A percentile compares a stretch with the other conserved stretches of the same genome.
Conservation (phyloP, 1,284 basidiomycete genomes). For the Apiotrichum domesticum region DNA sequence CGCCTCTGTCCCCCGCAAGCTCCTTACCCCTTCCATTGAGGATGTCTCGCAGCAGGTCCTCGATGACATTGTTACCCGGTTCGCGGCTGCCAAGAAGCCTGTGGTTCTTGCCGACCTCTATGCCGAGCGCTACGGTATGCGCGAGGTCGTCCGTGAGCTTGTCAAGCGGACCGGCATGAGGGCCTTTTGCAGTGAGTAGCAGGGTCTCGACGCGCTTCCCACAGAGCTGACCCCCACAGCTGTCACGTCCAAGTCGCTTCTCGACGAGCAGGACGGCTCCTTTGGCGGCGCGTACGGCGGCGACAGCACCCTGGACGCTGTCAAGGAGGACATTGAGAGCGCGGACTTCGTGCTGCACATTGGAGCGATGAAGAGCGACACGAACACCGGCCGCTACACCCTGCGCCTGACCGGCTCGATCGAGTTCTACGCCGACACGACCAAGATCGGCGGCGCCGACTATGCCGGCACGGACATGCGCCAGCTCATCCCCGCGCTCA, state of each 20-base stretch:
- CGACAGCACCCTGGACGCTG: slow-evolving; percentile 62
- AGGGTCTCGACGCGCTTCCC: not conserved
- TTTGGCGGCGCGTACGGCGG: slow-evolving; percentile 87
- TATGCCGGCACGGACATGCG: slow-evolving; percentile 50
- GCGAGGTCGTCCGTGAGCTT: slow-evolving; percentile 63
- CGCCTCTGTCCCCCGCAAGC: slow-evolving; percentile 53
- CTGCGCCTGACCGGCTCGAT: slow-evolving; percentile 47
- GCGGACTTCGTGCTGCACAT: slow-evolving; percentile 79
- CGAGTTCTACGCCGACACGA: slow-evolving; percentile 77
- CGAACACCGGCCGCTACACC: slow-evolving; percentile 61
- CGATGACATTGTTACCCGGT: slow-evolving; percentile 61
- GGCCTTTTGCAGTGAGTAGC: slow-evolving; percentile 55
- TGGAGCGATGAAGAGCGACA: slow-evolving; percentile 77
- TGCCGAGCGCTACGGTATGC: slow-evolving; percentile 69
- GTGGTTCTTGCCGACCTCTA: slow-evolving; percentile 85
- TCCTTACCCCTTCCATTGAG: slow-evolving; percentile 2
- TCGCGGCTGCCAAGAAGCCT: slow-evolving; percentile 62
- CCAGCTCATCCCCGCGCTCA: slow-evolving; percentile 46
- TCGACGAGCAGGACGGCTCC: slow-evolving; percentile 71
- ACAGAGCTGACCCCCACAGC: too few species aligned
- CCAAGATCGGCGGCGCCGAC: slow-evolving; percentile 53
- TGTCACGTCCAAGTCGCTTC: slow-evolving; percentile 55
- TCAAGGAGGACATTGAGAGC: slow-evolving; percentile 70
- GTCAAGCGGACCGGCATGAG: slow-evolving; percentile 62
- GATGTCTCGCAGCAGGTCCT: slow-evolving; percentile 62